A percentile compares a stretch with the other conserved stretches of the same genome.
Conservation (phyloP, 225 moss, liverwort and hornwort species). For the Anthoceros angustus region DNA sequence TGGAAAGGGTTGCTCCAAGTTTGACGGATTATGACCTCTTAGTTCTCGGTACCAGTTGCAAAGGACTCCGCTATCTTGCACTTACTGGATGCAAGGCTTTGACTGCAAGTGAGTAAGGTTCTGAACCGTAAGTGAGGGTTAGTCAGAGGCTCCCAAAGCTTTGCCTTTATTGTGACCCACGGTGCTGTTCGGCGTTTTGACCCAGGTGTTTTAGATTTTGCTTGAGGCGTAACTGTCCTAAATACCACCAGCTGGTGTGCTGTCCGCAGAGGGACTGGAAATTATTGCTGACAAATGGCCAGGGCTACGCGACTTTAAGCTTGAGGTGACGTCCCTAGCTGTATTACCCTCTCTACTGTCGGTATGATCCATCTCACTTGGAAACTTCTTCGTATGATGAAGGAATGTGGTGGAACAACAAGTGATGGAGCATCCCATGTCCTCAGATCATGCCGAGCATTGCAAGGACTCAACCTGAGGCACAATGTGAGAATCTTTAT, state of each 20-base stretch:
- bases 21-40: constrained; percentile 41
- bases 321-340: neutral
- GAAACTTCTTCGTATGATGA: neutral
- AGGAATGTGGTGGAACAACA: neutral
- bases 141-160: neutral
- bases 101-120: constrained; percentile 23
- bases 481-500: neutral
- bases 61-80: constrained; percentile 28
- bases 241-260: neutral
- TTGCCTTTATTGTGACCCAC: neutral
- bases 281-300: neutral
- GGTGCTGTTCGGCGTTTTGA: neutral
- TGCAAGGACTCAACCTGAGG: neutral
- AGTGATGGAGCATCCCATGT: neutral
- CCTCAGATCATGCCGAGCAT: neutral
- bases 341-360: neutral
- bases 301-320: neutral
- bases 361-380: neutral
- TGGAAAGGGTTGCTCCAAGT: constrained; percentile 47
- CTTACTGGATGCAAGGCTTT: constrained; percentile 42
- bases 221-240: neutral
- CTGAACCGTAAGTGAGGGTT: too few relatives aligned
- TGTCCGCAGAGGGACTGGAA: neutral
- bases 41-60: constrained; percentile 23
- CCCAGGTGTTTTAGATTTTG: neutral